Evolutionary conservation across 305 asterid species (phyloP), one percentile per base, ranked within the genome.

Genomic region (Fraxinus xanthoxyloides): DNA sequence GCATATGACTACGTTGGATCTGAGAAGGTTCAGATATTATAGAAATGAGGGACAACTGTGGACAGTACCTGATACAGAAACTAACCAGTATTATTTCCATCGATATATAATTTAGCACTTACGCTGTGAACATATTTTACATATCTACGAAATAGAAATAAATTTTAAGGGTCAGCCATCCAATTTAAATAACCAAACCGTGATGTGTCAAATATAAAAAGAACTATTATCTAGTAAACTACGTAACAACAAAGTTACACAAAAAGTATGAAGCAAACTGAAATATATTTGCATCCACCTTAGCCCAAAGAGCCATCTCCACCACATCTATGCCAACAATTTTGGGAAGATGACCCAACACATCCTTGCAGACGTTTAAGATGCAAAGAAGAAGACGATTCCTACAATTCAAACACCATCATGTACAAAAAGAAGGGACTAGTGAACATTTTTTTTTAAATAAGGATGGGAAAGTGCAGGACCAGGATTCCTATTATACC

Each of bases 301-400:
- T 95, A 80, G 99, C 99, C 99, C 99, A 95, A 87, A 95, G 94
- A 89, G 99, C 99, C 99, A 92, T 91, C 92, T 92, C 94, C 88
- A 90, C 92, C 75, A 87, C 93, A 77, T 91, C 93, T 38, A 95
- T 89, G 79, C 99, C 99, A 56, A 92, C 92, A 84, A 95, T 97
- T 92, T 95, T 95, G 36, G 99, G 99, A 63, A 93, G 90, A 85
- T 91, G 98, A 35, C 95, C 98, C 89, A 93, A 81, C 43, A 92
- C 87, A 86, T 93, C 99, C 92, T 92, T 95, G 91, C 99, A 91
- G 34, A 88, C 88, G 88, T 90, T 95, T 81, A 95, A 83, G 86
- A 93, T 89, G 87, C 97, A 91, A 83, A 89, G 91, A 87, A 95
- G 83, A 80, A 92, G 89, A 67, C 97, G 99, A 54, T 93, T 95